phyloP scores from a whole-genome alignment of 345 rosid genomes.

The Chamaenerion angustifolium region DNA sequence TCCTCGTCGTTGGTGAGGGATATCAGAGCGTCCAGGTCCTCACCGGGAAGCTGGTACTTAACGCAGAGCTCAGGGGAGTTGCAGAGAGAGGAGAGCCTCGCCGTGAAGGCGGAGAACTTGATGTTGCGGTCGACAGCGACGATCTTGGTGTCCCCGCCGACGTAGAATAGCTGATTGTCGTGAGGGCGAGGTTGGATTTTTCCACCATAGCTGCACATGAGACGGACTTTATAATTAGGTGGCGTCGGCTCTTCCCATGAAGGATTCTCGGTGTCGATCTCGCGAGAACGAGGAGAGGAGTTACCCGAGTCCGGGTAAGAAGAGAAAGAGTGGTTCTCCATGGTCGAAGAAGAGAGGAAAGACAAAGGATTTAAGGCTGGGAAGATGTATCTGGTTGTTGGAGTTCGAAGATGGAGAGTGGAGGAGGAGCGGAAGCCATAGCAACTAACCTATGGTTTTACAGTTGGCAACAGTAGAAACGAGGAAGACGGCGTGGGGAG shows the following conservation, averaged over 20 bases:
- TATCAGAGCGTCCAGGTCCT: conserved; percentile 53
- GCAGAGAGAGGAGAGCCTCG: conserved; percentile 26
- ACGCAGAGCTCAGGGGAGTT: conserved; percentile 22
- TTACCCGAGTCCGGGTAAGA: conserved; percentile 46
- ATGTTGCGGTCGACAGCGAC: conserved; percentile 34
- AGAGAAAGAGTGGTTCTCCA: conserved; percentile 37
- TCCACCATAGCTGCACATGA: conserved; percentile 61
- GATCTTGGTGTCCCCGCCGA: conserved; percentile 58
- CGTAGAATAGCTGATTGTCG: conserved; percentile 40
- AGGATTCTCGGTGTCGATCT: conserved; percentile 37
- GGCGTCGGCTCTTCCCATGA: conserved; percentile 32
- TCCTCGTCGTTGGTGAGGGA: conserved; percentile 60
- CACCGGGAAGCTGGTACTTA: conserved; percentile 61
- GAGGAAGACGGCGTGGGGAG: conserved; percentile 1
- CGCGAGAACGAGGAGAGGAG: conserved; percentile 52
- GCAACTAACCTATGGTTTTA: not conserved
- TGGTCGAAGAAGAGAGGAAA: not conserved
- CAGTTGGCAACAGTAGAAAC: not conserved
- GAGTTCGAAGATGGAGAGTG: conserved; percentile 9
- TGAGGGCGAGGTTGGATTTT: conserved; percentile 53
- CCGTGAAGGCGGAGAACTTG: conserved; percentile 24
- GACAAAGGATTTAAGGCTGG: not conserved
- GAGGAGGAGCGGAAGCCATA: conserved; percentile 2
- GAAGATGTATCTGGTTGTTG: not conserved
- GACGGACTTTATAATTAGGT: conserved; percentile 26